phyloP scores from a whole-genome alignment of 164 flowering plant genomes.

The Paratinospora sagittata region DNA sequence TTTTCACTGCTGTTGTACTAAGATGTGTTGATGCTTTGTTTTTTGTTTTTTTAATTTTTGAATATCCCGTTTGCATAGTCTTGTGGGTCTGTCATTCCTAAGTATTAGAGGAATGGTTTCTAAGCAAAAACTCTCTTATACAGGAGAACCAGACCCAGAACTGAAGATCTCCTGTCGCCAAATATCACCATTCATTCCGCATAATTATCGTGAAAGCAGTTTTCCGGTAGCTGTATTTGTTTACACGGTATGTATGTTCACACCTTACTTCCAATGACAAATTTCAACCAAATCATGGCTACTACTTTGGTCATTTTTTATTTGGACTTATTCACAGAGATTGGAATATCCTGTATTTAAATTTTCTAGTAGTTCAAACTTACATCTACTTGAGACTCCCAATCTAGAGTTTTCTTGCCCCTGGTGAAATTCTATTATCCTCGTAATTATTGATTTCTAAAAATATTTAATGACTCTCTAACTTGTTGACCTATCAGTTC shows the following conservation, averaged over 20 bases:
- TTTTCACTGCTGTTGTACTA: neutral
- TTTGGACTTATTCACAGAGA: too few relatives aligned
- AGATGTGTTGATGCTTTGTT: neutral
- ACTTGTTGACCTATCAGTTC: too few relatives aligned
- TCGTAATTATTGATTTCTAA: too few relatives aligned
- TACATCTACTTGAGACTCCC: too few relatives aligned
- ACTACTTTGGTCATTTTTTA: neutral
- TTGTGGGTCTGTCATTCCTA: neutral
- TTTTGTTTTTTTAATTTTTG: neutral
- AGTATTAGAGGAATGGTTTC: neutral
- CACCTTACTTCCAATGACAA: neutral
- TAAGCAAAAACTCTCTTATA: conserved; percentile 5
- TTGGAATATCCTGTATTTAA: too few relatives aligned
- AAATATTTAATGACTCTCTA: too few relatives aligned
- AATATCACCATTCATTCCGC: conserved; percentile 97
- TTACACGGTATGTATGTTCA: conserved; percentile 60
- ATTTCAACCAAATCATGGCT: neutral
- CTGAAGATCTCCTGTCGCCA: conserved; percentile 93
- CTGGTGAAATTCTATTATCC: too few relatives aligned
- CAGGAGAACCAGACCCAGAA: conserved; percentile 99
- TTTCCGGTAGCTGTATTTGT: conserved; percentile 95
- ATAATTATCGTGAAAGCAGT: conserved; percentile 92
- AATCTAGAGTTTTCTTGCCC: too few relatives aligned
- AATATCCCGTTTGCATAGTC: neutral
- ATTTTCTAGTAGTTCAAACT: too few relatives aligned